phyloP scores from a whole-genome alignment of 2,329 filamentous ascomycete species.

The Neonectria coccinea region DNA sequence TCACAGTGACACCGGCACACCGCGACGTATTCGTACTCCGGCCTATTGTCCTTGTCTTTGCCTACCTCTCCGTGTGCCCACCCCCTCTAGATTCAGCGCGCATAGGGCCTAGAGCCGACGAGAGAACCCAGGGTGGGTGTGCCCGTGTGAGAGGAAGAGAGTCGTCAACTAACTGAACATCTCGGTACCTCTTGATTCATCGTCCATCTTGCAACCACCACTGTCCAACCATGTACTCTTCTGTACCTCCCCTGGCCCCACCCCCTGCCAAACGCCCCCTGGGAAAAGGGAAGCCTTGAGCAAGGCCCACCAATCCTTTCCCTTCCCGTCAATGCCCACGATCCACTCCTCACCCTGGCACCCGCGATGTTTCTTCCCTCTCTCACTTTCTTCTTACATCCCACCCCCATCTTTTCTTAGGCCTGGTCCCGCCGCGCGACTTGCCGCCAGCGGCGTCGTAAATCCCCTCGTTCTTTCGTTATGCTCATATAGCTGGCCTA shows the following conservation, averaged over 20 bases:
- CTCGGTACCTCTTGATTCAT: neutral
- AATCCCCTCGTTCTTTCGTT: constrained; percentile 39
- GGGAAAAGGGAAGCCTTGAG: neutral
- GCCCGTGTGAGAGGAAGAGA: neutral
- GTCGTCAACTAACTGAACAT: neutral
- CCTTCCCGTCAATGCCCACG: constrained; percentile 31
- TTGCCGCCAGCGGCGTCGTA: constrained; percentile 46
- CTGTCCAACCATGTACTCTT: neutral
- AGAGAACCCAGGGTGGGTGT: neutral
- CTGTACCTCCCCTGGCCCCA: neutral
- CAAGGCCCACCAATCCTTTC: constrained; percentile 33
- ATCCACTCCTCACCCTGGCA: constrained; percentile 26
- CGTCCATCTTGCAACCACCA: neutral
- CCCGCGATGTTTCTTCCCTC: constrained; percentile 15
- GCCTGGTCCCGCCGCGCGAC: constrained; percentile 30
- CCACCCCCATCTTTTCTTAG: constrained; percentile 22
- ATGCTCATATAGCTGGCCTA: constrained; percentile 49
- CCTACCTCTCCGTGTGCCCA: neutral
- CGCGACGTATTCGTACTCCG: constrained; percentile 30
- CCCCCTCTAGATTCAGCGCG: too few relatives aligned
- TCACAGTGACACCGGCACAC: constrained; percentile 12
- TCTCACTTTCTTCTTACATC: constrained; percentile 28
- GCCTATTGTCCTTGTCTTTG: constrained; percentile 9
- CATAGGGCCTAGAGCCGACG: too few relatives aligned
- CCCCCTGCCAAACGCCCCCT: neutral